A percentile compares a stretch with the other conserved stretches of the same genome.
phyloP scores from a whole-genome alignment of 2,329 filamentous ascomycete genomes.

The Lasiodiplodia sp. region DNA sequence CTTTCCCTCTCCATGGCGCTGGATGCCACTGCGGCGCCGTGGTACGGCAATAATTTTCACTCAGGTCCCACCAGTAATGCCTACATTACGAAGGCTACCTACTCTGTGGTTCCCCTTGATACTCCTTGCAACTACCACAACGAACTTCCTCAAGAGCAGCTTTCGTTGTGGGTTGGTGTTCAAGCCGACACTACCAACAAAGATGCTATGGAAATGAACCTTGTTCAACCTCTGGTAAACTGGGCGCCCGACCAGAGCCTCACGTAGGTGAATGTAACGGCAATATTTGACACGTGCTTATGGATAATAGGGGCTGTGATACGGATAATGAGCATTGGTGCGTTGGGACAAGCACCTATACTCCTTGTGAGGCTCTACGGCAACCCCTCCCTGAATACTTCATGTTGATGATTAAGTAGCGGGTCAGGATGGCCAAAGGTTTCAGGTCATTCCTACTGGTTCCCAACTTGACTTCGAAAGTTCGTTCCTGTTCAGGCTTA shows the following conservation, averaged over 20 bases:
- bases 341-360: constrained; percentile 31
- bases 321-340: constrained; percentile 30
- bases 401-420: not conserved
- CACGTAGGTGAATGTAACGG: not conserved
- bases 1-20: constrained; percentile 12
- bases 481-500: not conserved
- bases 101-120: constrained; percentile 25
- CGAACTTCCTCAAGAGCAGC: not conserved
- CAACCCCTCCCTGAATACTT: not conserved
- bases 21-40: not conserved
- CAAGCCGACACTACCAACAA: constrained; percentile 22
- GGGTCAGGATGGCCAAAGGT: constrained; percentile 5
- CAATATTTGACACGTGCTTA: not conserved
- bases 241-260: constrained; percentile 18
- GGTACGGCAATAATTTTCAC: constrained; percentile 31
- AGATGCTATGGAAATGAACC: constrained; percentile 27
- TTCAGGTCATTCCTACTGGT: constrained; percentile 1
- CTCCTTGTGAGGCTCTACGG: not conserved
- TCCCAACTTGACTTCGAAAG: constrained; percentile 16
- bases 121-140: constrained; percentile 17
- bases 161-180: constrained; percentile 29
- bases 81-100: constrained; percentile 31
- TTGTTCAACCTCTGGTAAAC: constrained; percentile 30
- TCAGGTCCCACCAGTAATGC: constrained; percentile 27
- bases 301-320: not conserved